phyloP scores from a whole-genome alignment of 2,329 filamentous ascomycete genomes.

The Periconia macrospinosa region DNA sequence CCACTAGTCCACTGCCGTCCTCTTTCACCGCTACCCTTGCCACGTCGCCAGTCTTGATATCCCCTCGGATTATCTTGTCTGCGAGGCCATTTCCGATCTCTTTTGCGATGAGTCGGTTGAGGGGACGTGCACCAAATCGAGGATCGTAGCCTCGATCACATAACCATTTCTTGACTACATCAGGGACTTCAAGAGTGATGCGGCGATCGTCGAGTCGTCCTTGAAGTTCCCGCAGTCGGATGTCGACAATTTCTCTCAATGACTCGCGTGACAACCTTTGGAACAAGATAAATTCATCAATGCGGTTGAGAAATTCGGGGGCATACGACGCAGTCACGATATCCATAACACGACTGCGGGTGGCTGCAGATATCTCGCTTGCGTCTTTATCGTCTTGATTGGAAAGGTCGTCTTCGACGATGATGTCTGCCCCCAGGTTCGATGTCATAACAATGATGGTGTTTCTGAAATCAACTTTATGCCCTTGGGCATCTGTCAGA shows the following conservation, averaged over 20 bases:
- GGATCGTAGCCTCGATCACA: conserved; percentile 89
- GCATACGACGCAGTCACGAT: conserved; percentile 75
- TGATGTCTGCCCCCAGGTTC: conserved; percentile 89
- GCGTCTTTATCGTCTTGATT: conserved; percentile 58
- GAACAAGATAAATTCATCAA: conserved; percentile 97
- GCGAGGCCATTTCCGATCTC: conserved; percentile 88
- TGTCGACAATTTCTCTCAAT: conserved; percentile 90
- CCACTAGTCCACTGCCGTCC: conserved; percentile 37
- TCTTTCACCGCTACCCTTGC: conserved; percentile 71
- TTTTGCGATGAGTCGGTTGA: conserved; percentile 88
- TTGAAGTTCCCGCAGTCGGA: conserved; percentile 84
- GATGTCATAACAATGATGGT: conserved; percentile 96
- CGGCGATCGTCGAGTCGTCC: conserved; percentile 79
- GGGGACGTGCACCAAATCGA: conserved; percentile 83
- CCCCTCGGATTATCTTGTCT: conserved; percentile 86
- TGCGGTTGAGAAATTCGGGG: conserved; percentile 93
- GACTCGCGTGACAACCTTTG: conserved; percentile 78
- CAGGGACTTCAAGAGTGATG: conserved; percentile 72
- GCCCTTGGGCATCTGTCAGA: conserved; percentile 91
- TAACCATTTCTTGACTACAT: conserved; percentile 80
- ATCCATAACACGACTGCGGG: conserved; percentile 84
- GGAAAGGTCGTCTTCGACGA: conserved; percentile 70
- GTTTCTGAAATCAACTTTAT: conserved; percentile 95
- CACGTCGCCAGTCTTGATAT: conserved; percentile 73
- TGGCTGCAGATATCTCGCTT: conserved; percentile 71